Percentiles rank a stretch among this genome's conserved stretches.
Conservation (phyloP, 805 yeast species). For the Saturnispora saitoi region DNA sequence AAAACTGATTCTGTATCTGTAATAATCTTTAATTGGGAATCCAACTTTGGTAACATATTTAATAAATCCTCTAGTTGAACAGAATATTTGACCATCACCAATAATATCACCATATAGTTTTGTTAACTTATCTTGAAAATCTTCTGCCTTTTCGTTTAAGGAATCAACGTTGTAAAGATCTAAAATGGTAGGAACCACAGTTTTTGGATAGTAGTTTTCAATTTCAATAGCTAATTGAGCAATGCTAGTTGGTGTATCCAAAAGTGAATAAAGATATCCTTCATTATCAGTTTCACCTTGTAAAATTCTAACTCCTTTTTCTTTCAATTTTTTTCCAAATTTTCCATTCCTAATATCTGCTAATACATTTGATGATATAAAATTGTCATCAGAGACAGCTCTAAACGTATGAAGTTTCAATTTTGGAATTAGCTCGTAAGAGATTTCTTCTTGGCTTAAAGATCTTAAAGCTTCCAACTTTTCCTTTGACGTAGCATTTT, state of each 20-base stretch:
- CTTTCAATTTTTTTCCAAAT: constrained; percentile 5
- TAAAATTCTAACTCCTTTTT: constrained; percentile 8
- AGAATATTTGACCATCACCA: constrained; percentile 33
- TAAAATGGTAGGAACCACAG: constrained; percentile 19
- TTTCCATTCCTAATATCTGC: constrained; percentile 26
- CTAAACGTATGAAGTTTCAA: constrained; percentile 24
- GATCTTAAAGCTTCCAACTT: constrained; percentile 10
- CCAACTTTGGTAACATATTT: constrained; percentile 21
- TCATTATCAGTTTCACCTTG: constrained; percentile 14
- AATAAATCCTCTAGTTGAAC: constrained; percentile 30
- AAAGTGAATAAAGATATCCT: constrained; percentile 7
- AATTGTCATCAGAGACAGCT: constrained; percentile 33
- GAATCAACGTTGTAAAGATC: constrained; percentile 12
- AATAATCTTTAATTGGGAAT: constrained; percentile 24
- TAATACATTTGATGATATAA: constrained; percentile 26
- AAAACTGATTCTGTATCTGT: constrained; percentile 27
- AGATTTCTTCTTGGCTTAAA: constrained; percentile 10
- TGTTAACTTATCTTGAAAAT: constrained; percentile 10
- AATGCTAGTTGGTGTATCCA: constrained; percentile 20
- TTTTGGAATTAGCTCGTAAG: constrained; percentile 17
- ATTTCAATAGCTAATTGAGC: constrained; percentile 27
- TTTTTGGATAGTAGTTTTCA: constrained; percentile 31
- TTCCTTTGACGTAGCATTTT: constrained; percentile 8
- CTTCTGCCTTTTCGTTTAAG: constrained; percentile 17
- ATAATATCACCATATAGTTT: constrained; percentile 27